phyloP scores from a whole-genome alignment of 306 rosid genomes.

The Cotoneaster glaucophyllus region DNA sequence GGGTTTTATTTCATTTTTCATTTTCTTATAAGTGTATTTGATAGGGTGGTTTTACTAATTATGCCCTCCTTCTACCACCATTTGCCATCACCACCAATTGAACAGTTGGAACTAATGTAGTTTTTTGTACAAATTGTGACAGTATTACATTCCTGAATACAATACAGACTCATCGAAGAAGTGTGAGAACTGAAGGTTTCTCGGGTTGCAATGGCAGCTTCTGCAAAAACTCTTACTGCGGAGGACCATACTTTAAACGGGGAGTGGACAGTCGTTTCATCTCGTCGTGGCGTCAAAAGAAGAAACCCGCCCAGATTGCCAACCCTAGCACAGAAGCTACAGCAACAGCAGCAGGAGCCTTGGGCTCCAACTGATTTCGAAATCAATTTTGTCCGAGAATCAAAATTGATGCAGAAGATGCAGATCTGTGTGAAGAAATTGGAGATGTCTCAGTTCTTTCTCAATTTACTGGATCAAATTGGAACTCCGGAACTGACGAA shows the following conservation, averaged over 20 bases:
- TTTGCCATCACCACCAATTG: too few species aligned
- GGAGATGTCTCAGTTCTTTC: constrained; percentile 51
- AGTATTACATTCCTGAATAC: neutral
- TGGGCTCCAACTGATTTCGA: constrained; percentile 50
- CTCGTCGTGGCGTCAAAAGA: constrained; percentile 50
- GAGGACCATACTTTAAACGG: constrained; percentile 20
- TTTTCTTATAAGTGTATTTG: too few species aligned
- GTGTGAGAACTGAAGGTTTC: neutral
- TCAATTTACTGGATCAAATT: constrained; percentile 39
- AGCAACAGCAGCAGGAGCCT: constrained; percentile 24
- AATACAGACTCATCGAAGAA: neutral
- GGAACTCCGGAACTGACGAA: constrained; percentile 29
- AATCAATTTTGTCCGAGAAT: constrained; percentile 34
- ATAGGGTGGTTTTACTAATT: too few species aligned
- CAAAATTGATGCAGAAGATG: constrained; percentile 50
- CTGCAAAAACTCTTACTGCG: constrained; percentile 35
- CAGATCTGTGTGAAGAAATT: constrained; percentile 40
- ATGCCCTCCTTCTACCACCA: too few species aligned
- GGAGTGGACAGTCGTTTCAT: constrained; percentile 70
- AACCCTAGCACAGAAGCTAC: constrained; percentile 16
- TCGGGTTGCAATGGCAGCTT: constrained; percentile 46
- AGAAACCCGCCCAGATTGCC: constrained; percentile 14
- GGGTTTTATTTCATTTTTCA: too few species aligned
- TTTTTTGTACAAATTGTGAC: neutral
- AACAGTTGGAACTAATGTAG: too few species aligned